Evolutionary conservation across 345 rosid species (phyloP).

Genomic region (Dovyalis caffra): DNA sequence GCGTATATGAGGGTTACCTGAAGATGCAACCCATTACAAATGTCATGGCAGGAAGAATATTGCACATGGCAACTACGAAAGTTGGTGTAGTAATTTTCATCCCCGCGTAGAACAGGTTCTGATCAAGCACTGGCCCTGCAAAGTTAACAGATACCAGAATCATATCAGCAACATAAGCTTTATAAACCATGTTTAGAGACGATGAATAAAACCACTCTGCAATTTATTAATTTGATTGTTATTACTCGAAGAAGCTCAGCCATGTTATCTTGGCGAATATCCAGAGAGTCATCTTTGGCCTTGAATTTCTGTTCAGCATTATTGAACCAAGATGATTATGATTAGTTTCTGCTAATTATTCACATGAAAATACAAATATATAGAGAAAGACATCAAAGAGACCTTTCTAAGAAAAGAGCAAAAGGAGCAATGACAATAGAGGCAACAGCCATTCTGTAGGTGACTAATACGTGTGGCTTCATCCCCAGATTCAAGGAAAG

Average conservation of each 20-base stretch:
- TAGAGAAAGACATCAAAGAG: background rate
- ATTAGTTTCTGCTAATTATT: background rate
- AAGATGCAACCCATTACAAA: background rate
- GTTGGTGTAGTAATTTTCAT: background rate
- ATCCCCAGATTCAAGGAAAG: background rate
- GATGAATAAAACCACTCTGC: too few relatives aligned
- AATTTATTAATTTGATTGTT: background rate
- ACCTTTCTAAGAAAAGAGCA: background rate
- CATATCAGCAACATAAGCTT: background rate
- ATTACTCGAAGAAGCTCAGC: background rate
- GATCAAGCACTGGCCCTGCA: background rate
- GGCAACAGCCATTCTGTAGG: background rate
- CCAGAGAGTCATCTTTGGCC: background rate
- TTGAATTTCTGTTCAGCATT: background rate
- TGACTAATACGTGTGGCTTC: background rate
- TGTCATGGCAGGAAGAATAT: background rate
- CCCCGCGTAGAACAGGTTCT: background rate
- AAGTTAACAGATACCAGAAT: background rate
- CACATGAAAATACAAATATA: background rate
- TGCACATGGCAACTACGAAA: background rate
- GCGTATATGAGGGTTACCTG: background rate
- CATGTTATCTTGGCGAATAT: background rate
- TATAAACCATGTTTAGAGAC: background rate
- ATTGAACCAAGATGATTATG: background rate
- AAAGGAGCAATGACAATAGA: background rate